Percentiles rank a stretch among this genome's conserved stretches.
Conservation (phyloP, 2,329 filamentous ascomycete species). For the Aspergillus hiratsukae region DNA sequence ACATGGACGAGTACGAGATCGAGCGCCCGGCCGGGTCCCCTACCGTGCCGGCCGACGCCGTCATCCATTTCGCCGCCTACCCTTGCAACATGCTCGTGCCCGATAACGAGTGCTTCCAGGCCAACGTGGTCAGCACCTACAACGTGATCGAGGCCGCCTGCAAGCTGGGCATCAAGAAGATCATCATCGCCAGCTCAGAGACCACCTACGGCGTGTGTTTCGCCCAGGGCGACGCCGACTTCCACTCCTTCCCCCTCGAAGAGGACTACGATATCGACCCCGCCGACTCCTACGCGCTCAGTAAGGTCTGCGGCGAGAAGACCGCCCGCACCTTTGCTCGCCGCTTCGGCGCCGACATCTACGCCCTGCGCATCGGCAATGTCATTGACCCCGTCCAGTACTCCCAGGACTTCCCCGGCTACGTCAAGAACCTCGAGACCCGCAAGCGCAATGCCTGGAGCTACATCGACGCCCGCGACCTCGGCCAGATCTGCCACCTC, state of each 20-base stretch:
- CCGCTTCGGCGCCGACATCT: conserved; percentile 55
- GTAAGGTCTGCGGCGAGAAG: conserved; percentile 56
- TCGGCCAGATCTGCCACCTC: conserved; percentile 58
- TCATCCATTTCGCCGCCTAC: conserved; percentile 60
- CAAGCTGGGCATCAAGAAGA: conserved; percentile 58
- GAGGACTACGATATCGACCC: conserved; percentile 58
- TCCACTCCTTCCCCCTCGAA: conserved; percentile 54
- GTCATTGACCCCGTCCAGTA: conserved; percentile 61
- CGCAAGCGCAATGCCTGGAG: conserved; percentile 58
- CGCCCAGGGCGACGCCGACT: conserved; percentile 55
- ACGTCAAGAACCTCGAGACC: conserved; percentile 47
- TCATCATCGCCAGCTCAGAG: conserved; percentile 57
- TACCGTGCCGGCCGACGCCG: conserved; percentile 49
- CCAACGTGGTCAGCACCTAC: conserved; percentile 54
- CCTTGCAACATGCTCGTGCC: conserved; percentile 59
- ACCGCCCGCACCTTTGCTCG: conserved; percentile 54
- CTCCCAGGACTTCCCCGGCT: conserved; percentile 46
- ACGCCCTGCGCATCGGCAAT: conserved; percentile 57
- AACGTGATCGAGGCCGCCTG: conserved; percentile 61
- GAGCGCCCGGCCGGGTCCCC: conserved; percentile 31
- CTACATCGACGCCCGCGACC: conserved; percentile 59
- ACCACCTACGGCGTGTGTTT: conserved; percentile 61
- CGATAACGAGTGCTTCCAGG: conserved; percentile 55
- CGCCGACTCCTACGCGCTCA: conserved; percentile 59
- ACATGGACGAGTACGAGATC: conserved; percentile 36